A percentile compares a stretch with the other conserved stretches of the same genome.
phyloP scores from a whole-genome alignment of 73 alveolate genomes.

The Paramecium caudatum region DNA sequence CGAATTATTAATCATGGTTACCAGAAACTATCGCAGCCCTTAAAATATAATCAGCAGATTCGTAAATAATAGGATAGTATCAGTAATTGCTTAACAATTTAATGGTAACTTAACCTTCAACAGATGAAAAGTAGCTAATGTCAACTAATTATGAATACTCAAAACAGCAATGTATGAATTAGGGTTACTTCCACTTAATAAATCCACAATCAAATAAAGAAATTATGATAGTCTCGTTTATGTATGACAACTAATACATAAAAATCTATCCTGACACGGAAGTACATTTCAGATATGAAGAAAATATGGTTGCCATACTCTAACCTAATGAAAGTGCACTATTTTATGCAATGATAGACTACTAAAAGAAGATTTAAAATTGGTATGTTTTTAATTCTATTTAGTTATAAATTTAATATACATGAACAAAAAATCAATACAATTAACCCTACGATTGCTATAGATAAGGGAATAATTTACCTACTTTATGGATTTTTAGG shows the following conservation, averaged over 20 bases:
- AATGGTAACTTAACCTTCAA: not conserved
- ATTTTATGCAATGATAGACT: not conserved
- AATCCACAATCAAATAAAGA: too few relatives aligned
- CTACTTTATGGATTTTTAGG: conserved; percentile 17
- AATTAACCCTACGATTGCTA: not conserved
- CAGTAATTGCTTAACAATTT: not conserved
- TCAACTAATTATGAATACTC: not conserved
- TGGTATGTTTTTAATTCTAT: not conserved
- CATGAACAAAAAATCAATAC: not conserved
- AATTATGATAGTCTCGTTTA: too few relatives aligned
- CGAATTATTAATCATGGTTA: too few relatives aligned
- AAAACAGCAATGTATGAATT: too few relatives aligned
- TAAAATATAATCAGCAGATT: too few relatives aligned
- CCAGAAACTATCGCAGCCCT: too few relatives aligned
- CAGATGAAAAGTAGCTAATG: not conserved
- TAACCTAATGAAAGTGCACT: not conserved
- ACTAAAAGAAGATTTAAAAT: not conserved
- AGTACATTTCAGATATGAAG: not conserved
- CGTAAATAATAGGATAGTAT: too few relatives aligned
- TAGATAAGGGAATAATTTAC: not conserved
- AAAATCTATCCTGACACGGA: too few relatives aligned
- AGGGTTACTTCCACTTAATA: too few relatives aligned
- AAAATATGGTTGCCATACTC: not conserved
- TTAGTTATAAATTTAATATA: not conserved
- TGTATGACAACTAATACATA: too few relatives aligned